Evolutionary conservation across 352 stramenopile genomes (phyloP).

Genomic region (Globisporangium canariense): DNA sequence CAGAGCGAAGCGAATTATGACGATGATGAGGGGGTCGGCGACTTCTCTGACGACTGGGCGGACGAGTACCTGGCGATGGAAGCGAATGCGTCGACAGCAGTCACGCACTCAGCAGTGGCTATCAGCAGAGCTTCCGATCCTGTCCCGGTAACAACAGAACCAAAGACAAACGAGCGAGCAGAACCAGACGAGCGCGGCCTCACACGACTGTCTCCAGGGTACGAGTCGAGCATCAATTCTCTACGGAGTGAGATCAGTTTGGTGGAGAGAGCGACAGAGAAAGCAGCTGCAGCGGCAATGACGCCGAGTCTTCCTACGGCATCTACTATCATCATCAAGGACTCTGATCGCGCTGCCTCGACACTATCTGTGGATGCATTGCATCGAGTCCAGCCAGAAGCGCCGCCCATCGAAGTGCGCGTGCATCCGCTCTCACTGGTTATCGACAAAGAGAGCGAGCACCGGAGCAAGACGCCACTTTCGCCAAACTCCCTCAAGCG

Average conservation of each 20-base stretch:
- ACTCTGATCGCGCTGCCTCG: background rate
- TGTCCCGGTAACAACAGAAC: background rate
- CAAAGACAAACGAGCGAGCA: background rate
- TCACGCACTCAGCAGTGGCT: background rate
- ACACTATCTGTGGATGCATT: background rate
- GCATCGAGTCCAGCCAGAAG: conserved; percentile 1
- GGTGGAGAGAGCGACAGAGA: conserved; percentile 6
- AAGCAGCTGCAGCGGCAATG: conserved; percentile 6
- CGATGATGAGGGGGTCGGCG: conserved; percentile 21
- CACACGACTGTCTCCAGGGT: conserved; percentile 8
- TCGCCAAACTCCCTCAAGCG: conserved; percentile 35
- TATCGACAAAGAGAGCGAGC: conserved; percentile 14
- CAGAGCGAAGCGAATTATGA: background rate
- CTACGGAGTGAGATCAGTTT: conserved; percentile 14
- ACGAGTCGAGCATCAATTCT: conserved; percentile 6
- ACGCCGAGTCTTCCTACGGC: background rate
- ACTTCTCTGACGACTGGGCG: conserved; percentile 39
- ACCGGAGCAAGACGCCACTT: conserved; percentile 22
- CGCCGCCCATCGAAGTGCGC: conserved; percentile 1
- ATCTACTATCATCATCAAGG: background rate
- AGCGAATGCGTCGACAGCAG: background rate
- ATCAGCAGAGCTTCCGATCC: background rate
- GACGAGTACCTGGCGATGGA: conserved; percentile 34
- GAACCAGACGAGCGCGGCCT: background rate
- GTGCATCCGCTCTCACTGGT: conserved; percentile 30